Evolutionary conservation across 306 rosid genomes (phyloP), one percentile per base, ranked within the genome.

Genomic region (Alnus rubra): DNA sequence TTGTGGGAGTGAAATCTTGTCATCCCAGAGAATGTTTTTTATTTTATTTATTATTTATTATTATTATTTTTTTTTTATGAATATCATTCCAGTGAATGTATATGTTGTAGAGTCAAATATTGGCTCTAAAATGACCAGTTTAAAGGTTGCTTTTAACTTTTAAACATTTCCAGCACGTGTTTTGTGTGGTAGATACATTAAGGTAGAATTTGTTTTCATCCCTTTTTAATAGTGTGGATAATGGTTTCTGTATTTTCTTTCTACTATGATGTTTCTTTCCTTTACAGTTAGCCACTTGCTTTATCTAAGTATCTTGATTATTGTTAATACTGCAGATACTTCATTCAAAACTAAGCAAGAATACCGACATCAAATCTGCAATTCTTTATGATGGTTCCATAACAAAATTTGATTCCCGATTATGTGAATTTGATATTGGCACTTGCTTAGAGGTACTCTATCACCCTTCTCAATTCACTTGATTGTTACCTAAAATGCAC

Each of bases 361-460:
- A 77, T 69, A 76, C 83, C 53, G 87, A 82, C 76, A 64, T 90
- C 48, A 86, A 89, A 76, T 93, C 98, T 64, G 85, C 86, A 73
- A 47, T 87, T 80, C 97, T 95, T 58, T 95, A 91, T 83, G 92
- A 93, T 77, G 99, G 98, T 79, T 95, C 99, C 49, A 90, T 95
- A 75, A 91, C 94, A 65, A 86, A 69, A 49, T 88, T 85, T 77
- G 93, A 88, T 83, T 81, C 96, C 49, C 81, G 95, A 82, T 78
- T 91, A 84, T 86, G 80, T 76, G 94, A 90, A 60, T 93, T 91
- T 89, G 99, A 95, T 78, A 93, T 91, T 55, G 98, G 94, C 79
- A 95, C 98, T 81, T 95, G 99, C 88, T 90, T 93, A 82, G 99
- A 95, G 98, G 99, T 95, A 91, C 79, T 73, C 75, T 56, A 44